These are phyloP conservation scores for Crithidia thermophila DNA, from an alignment of 208 protist species.

Conservation along the genomic window DNA sequence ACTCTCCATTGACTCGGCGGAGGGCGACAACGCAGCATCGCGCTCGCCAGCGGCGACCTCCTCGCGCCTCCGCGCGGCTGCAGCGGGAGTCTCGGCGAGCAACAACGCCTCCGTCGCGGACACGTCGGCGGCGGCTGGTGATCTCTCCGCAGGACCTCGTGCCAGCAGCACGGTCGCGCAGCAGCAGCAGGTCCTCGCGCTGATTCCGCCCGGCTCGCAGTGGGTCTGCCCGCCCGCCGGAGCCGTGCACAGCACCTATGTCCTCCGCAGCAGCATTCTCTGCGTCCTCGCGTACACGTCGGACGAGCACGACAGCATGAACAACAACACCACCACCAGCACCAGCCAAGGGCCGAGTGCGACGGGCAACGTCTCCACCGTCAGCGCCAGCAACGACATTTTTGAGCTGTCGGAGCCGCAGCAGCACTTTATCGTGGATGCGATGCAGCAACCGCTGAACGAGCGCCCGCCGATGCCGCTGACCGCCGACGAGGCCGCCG, in stretches of 20 bases:
- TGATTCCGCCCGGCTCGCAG: constrained; percentile 1
- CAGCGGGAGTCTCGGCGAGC: not conserved
- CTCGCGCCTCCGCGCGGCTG: not conserved
- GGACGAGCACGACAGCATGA: not conserved
- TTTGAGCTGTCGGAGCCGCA: constrained; percentile 8
- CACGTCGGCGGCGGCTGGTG: not conserved
- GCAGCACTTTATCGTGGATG: not conserved
- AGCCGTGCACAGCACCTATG: constrained; percentile 4
- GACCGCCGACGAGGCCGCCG: constrained; percentile 6
- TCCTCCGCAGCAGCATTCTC: constrained; percentile 37
- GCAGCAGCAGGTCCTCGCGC: constrained; percentile 3
- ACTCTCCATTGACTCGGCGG: not conserved
- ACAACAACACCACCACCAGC: not conserved
- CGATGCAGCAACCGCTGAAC: constrained; percentile 13
- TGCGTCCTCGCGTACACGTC: constrained; percentile 23
- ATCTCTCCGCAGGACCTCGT: no score
- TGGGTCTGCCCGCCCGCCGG: constrained; percentile 12
- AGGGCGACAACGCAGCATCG: not conserved
- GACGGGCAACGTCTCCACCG: not conserved
- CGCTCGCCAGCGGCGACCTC: not conserved
- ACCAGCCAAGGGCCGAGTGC: no score
- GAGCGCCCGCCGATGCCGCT: constrained; percentile 1
- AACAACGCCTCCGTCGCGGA: not conserved
- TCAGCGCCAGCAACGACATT: not conserved
- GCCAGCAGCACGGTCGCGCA: not conserved